Evolutionary conservation across 2,329 filamentous ascomycete genomes (phyloP), one percentile per base, ranked within the genome.

Genomic region (Sporothrix variecibatus): DNA sequence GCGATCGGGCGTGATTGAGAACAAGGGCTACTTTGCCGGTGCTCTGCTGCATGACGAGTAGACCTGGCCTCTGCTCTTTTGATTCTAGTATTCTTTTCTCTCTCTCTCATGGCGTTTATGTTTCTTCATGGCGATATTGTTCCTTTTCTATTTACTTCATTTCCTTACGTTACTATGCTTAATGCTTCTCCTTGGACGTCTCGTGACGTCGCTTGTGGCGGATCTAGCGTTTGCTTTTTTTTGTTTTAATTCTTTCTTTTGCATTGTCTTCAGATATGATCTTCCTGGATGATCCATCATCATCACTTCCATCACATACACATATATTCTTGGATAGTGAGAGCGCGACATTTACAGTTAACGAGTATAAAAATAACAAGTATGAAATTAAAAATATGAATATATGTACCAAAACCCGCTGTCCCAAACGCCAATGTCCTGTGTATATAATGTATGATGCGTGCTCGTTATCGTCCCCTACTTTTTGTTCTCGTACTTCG

Each of bases 21-120:
- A 96, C 81, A 99, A 98, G 86, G 96, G 96, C 8, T 98, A 98
- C 83, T 98, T 98, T 85, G 95, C 95, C 1, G 90, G 91, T 26
- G 95, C 95, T 2, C 91, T 94, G 80, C 82, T 96, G 77, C 84
- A 85, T 65, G 85, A 86, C 73, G 74, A 75, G 67, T 82, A 79
- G 71, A 15, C 20, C 26, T 20, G 11, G 11, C 7, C 34, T 26
- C 11, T 11, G 15, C 6, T n/a, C 23, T 23, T 26, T 26, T 9
- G 34, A 15, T 46, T 46, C 62, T 46, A 40, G 38, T 38, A 49
- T 62, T 65, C 20, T 67, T 46, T 49, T 46, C 12, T 3, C 8
- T 34, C 34, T 34, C 34, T 34, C 34, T 34, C 6, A 34, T 46
- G 23, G n/a, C 62, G 9, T 46, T 46, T 60, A 34, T 3, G 34